These are phyloP conservation scores for Didymella keratinophila DNA, from an alignment of 2,329 filamentous ascomycete genomes.

Conservation along the genomic window DNA sequence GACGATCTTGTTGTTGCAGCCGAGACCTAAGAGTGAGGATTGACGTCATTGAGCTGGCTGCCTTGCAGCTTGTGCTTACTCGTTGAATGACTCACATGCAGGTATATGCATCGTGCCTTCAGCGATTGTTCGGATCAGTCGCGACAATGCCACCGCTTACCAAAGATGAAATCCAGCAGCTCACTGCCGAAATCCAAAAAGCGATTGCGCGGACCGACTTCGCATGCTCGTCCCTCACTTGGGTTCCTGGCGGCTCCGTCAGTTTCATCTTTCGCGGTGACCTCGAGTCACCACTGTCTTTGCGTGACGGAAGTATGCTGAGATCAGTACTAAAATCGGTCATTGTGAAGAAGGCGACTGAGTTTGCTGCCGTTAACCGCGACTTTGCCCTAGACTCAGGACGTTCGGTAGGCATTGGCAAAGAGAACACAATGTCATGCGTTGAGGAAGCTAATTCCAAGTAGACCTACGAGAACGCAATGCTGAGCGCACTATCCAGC, in stretches of 20 bases:
- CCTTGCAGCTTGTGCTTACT: conserved; percentile 1
- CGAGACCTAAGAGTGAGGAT: too few species aligned
- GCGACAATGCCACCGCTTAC: neutral
- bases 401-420: neutral
- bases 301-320: neutral
- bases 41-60: too few species aligned
- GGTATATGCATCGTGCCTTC: neutral
- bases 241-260: neutral
- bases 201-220: neutral
- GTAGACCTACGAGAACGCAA: neutral
- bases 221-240: conserved; percentile 2
- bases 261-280: conserved; percentile 8
- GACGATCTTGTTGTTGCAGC: too few species aligned
- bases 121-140: neutral
- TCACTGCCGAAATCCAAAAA: neutral
- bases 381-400: neutral
- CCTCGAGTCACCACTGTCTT: neutral
- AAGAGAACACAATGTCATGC: neutral
- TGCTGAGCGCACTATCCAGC: neutral
- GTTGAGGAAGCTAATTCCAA: neutral
- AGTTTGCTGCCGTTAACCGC: conserved; percentile 4
- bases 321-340: neutral
- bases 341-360: conserved; percentile 6
- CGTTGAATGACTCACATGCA: conserved; percentile 1
- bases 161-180: neutral